These are phyloP conservation scores for Pyricularia pennisetigena DNA, from an alignment of 2,329 filamentous ascomycete species.

Conservation along the genomic window DNA sequence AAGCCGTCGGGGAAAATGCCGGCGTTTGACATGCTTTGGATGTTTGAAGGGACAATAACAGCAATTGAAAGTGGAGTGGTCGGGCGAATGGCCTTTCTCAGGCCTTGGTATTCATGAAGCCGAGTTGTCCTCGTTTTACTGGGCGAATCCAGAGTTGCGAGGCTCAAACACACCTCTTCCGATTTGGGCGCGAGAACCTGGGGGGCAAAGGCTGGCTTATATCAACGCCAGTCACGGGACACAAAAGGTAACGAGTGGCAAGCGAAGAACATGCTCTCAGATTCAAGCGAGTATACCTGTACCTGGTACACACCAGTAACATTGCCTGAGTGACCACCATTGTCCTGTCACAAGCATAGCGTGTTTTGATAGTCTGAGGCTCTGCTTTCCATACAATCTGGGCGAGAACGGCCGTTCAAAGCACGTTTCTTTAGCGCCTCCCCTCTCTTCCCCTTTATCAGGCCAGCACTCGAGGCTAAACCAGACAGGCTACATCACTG, in stretches of 20 bases:
- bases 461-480: background rate
- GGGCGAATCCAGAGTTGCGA: background rate
- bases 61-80: background rate
- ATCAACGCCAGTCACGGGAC: background rate
- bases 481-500: background rate
- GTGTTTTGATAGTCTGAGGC: background rate
- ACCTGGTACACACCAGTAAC: background rate
- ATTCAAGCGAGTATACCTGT: background rate
- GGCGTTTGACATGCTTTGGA: background rate
- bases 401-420: background rate
- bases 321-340: background rate
- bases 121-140: background rate
- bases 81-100: background rate
- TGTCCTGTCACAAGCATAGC: background rate
- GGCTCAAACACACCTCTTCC: background rate
- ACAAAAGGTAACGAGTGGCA: background rate
- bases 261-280: background rate
- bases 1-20: background rate
- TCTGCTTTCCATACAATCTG: background rate
- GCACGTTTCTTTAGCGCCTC: background rate
- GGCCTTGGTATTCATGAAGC: background rate
- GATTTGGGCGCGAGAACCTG: background rate
- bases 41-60: background rate
- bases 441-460: background rate
- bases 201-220: background rate